phyloP scores from a whole-genome alignment of 1,139 yeast species.

The Geotrichum australiense region DNA sequence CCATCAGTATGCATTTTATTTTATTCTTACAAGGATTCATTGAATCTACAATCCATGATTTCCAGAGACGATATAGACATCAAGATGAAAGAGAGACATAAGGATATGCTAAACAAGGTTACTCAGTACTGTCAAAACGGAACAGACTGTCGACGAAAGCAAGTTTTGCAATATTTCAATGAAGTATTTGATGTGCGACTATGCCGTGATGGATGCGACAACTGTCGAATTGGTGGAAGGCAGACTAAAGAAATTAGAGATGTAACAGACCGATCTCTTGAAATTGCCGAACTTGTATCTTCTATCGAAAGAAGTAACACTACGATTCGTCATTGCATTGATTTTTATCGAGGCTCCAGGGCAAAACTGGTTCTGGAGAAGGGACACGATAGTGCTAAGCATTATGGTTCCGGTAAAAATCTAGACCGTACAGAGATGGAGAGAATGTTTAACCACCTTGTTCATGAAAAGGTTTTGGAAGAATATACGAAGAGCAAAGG shows the following conservation, averaged over 20 bases:
- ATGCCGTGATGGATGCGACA: conserved; percentile 78
- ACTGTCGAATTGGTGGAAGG: conserved; percentile 53
- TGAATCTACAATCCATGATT: conserved; percentile 46
- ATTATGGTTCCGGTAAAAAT: conserved; percentile 65
- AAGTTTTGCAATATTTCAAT: conserved; percentile 83
- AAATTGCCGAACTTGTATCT: conserved; percentile 53
- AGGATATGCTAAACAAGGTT: conserved; percentile 72
- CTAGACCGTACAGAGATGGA: conserved; percentile 65
- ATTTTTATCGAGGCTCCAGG: conserved; percentile 71
- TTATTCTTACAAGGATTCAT: conserved; percentile 70
- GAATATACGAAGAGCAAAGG: conserved; percentile 61
- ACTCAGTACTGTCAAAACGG: conserved; percentile 87
- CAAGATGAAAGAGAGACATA: conserved; percentile 67
- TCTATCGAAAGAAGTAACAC: conserved; percentile 42
- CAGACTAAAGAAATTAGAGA: conserved; percentile 50
- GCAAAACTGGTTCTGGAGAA: conserved; percentile 50
- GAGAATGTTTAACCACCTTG: conserved; percentile 70
- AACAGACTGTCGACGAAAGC: conserved; percentile 83
- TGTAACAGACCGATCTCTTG: conserved; percentile 58
- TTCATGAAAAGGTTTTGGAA: conserved; percentile 58
- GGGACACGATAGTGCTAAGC: conserved; percentile 51
- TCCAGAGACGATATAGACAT: conserved; percentile 54
- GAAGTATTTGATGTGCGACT: conserved; percentile 64
- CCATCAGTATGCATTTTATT: conserved; percentile 76
- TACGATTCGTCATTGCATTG: conserved; percentile 75